Base-by-base conservation (phyloP, 345 rosid species). In the Boechera retrofracta region DNA sequence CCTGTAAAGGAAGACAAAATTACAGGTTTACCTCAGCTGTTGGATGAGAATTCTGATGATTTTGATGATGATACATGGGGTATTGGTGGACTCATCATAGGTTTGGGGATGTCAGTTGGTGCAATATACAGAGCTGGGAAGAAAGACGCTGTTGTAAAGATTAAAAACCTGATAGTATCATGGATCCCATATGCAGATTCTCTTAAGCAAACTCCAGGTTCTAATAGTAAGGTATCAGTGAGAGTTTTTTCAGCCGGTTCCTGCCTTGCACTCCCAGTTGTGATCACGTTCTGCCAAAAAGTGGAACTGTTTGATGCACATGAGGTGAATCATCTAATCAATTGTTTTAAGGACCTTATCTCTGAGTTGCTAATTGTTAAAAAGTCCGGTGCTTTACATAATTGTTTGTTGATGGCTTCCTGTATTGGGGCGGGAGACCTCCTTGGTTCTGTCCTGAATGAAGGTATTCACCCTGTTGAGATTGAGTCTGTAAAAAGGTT, bases 1-100 rank as follows among this genome's bases (percentile, higher is more conserved):
- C 75, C 42, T 48, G 81, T 63, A 31, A 71, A 64, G 60, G 70
- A 64, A 73, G 86, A 78, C 71, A 65, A 21, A 15, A 78, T 69
- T 56, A 66, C 47, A 35, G 67, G 81, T 77, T 51, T 71, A 82
- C 69, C 88, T 68, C 85, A 83, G 41, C 66, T 66, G 57, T 81
- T 75, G 65, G 77, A 66, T 75, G 89, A 82, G 66, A 79, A 82
- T 72, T 73, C 72, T 81, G 86, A 84, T 78, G 86, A 86, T 38
- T 72, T 87, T 77, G 96, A 87, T 83, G 91, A 91, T 83, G 97
- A 94, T 84, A 79, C 80, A 53, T 94, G 97, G 97, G 98, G 98
- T 72, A 85, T 90, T 76, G 85, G 91, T 80, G 98, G 98, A 66
- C 92, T 94, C 56, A 84, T 89, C 70, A 74, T 94, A 80, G 98